phyloP scores from a whole-genome alignment of 331 rosid species.

The Malus hybrid region DNA sequence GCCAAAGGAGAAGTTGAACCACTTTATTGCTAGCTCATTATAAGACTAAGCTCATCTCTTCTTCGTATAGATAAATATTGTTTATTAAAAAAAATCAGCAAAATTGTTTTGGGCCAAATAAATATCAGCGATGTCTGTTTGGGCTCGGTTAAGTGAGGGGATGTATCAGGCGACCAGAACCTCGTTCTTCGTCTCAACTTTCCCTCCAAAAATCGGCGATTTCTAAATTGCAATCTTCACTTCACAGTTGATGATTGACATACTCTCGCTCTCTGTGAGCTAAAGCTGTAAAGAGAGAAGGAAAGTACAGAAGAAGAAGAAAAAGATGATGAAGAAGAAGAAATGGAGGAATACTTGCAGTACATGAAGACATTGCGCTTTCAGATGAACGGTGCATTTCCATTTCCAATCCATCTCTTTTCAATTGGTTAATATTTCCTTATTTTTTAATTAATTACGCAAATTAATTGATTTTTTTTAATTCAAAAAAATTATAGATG shows the following conservation, averaged over 20 bases:
- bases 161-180: not conserved
- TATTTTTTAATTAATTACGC: not conserved
- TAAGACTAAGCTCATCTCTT: too few relatives aligned
- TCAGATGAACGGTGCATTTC: conserved; percentile 70
- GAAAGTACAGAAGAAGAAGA: not conserved
- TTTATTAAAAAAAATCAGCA: not conserved
- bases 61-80: too few relatives aligned
- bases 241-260: not conserved
- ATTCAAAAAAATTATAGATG: conserved; percentile 29
- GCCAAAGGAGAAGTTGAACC: too few relatives aligned
- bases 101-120: not conserved
- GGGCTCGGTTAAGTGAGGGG: not conserved
- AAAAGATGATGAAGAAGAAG: not conserved
- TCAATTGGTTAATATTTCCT: not conserved
- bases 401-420: not conserved
- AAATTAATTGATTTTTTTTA: not conserved
- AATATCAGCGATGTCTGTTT: not conserved
- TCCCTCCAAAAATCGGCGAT: not conserved
- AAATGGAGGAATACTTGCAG: conserved; percentile 85
- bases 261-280: not conserved
- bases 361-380: conserved; percentile 74
- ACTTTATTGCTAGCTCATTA: too few relatives aligned
- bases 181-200: not conserved
- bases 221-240: not conserved
- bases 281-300: not conserved